Percentiles rank a stretch among this genome's conserved stretches.
Evolutionary conservation across 2,329 filamentous ascomycete genomes (phyloP).

Genomic region (Tolypocladium sp.): DNA sequence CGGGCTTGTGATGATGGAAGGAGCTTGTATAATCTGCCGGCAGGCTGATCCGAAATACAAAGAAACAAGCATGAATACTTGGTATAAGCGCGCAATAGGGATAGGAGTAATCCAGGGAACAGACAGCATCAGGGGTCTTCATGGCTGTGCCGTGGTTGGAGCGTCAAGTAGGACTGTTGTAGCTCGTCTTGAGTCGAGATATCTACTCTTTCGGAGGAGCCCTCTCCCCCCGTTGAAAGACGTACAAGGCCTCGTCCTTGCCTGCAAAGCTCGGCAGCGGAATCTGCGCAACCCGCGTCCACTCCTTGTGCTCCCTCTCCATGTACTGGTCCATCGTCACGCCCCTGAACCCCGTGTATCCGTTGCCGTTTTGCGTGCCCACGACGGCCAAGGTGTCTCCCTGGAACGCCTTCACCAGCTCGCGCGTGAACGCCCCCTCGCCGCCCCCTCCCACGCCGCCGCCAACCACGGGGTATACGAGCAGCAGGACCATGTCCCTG

Average conservation of each 20-base stretch:
- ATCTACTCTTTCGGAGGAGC: constrained; percentile 12
- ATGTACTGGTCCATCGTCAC: constrained; percentile 60
- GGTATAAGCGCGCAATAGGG: background rate
- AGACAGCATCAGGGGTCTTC: too few species aligned
- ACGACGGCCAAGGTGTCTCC: constrained; percentile 61
- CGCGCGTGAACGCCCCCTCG: constrained; percentile 55
- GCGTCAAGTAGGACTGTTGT: too few species aligned
- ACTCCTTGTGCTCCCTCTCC: constrained; percentile 43
- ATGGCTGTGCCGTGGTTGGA: too few species aligned
- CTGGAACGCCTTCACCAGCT: constrained; percentile 49
- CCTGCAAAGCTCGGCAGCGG: constrained; percentile 66
- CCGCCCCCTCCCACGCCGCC: constrained; percentile 56
- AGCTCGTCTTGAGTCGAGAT: background rate
- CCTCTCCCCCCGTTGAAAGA: constrained; percentile 46
- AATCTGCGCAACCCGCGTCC: constrained; percentile 53
- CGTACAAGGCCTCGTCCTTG: constrained; percentile 67
- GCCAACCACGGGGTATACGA: constrained; percentile 67
- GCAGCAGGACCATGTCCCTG: constrained; percentile 49
- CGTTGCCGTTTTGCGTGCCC: constrained; percentile 66
- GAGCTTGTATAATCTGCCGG: background rate
- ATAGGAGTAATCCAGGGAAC: too few species aligned
- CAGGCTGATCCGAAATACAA: background rate
- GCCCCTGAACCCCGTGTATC: constrained; percentile 61
- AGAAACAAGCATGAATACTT: too few species aligned
- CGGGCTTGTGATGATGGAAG: background rate